Conservation (phyloP, 805 yeast genomes). For the Starmerella floris region DNA sequence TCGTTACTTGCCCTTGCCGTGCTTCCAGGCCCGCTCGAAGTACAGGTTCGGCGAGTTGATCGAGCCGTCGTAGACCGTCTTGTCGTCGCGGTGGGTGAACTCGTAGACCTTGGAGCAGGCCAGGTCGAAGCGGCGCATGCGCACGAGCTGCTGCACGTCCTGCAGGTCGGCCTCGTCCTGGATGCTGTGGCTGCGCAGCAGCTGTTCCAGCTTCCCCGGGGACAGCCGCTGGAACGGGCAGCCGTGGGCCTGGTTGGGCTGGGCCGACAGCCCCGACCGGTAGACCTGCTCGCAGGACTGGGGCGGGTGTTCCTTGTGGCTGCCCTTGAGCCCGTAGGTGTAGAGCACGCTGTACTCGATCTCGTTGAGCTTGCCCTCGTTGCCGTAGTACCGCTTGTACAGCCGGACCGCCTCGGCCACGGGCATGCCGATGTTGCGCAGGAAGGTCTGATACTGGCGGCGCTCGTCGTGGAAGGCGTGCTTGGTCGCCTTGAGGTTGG, state of each 20-base stretch:
- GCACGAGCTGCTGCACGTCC: conserved; percentile 37
- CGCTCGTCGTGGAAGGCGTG: conserved; percentile 78
- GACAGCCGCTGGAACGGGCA: conserved; percentile 79
- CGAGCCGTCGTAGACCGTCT: conserved; percentile 36
- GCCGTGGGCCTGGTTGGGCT: conserved; percentile 53
- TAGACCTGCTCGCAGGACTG: conserved; percentile 71
- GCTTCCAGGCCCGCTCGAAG: conserved; percentile 30
- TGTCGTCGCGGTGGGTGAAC: conserved; percentile 36
- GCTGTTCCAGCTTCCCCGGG: conserved; percentile 45
- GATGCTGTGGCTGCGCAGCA: conserved; percentile 53
- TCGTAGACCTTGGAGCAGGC: conserved; percentile 90
- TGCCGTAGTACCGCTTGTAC: conserved; percentile 43
- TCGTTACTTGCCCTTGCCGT: conserved; percentile 1
- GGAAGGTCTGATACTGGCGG: conserved; percentile 69
- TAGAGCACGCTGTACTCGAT: conserved; percentile 82
- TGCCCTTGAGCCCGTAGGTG: conserved; percentile 84
- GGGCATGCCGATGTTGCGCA: conserved; percentile 78
- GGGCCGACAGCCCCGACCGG: conserved; percentile 40
- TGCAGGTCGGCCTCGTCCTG: conserved; percentile 41
- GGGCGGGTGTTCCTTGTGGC: conserved; percentile 71
- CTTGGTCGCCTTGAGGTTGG: conserved; percentile 42
- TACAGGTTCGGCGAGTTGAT: conserved; percentile 81
- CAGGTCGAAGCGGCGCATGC: conserved; percentile 49
- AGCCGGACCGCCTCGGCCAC: conserved; percentile 79
- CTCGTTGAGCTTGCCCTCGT: conserved; percentile 30